A percentile compares a stretch with the other conserved stretches of the same genome.
These are phyloP conservation scores for Aspergillus pseudoviridinutans DNA, from an alignment of 2,329 filamentous ascomycete species.

Conservation along the genomic window DNA sequence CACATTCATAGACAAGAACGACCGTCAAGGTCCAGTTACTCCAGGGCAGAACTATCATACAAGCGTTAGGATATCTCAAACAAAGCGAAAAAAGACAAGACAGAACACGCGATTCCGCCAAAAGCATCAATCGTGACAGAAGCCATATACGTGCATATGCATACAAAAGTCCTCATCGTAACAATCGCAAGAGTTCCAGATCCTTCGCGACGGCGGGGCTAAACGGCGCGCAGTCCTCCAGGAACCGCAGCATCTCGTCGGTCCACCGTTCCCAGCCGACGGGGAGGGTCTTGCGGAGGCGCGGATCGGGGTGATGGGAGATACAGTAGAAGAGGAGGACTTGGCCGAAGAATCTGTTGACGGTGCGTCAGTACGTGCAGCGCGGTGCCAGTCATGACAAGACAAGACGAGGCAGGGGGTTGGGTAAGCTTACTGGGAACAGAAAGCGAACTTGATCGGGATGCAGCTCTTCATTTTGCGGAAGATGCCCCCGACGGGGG, in stretches of 20 bases:
- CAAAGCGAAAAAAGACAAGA: background rate
- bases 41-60: background rate
- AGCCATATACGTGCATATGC: background rate
- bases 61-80: background rate
- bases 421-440: slow-evolving; percentile 30
- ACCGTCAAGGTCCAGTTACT: background rate
- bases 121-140: background rate
- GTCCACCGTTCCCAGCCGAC: slow-evolving; percentile 41
- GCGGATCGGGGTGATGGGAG: slow-evolving; percentile 32
- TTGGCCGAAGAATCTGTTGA: slow-evolving; percentile 38
- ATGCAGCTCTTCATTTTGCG: slow-evolving; percentile 41
- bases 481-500: slow-evolving; percentile 37
- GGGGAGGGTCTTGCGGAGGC: slow-evolving; percentile 34
- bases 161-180: slow-evolving; percentile 17
- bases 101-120: background rate
- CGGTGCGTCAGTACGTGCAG: background rate
- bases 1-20: background rate
- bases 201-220: slow-evolving; percentile 40
- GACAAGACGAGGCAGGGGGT: background rate
- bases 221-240: slow-evolving; percentile 35
- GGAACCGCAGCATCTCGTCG: slow-evolving; percentile 38
- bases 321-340: slow-evolving; percentile 42
- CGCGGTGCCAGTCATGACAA: background rate
- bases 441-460: slow-evolving; percentile 41
- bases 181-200: slow-evolving; percentile 32